These are phyloP conservation scores for Stevia rebaudiana DNA, from an alignment of 140 eudicot species.

Conservation along the genomic window DNA sequence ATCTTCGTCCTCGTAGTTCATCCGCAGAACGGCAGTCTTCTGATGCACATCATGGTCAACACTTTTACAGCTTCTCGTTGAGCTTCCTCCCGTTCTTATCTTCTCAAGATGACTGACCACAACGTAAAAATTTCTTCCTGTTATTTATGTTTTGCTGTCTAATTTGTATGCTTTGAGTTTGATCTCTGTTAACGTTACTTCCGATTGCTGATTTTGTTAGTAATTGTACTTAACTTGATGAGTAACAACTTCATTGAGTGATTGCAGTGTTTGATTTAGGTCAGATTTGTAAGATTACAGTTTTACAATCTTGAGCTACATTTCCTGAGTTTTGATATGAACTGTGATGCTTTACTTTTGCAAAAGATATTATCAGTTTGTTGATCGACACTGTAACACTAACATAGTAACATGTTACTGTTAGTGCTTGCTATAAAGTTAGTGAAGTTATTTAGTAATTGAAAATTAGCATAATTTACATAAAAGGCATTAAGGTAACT, in stretches of 20 bases:
- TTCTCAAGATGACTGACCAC: conserved; percentile 49
- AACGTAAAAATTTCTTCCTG: conserved; percentile 20
- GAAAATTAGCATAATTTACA: background rate
- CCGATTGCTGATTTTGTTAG: background rate
- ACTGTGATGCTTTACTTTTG: background rate
- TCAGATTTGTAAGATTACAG: background rate
- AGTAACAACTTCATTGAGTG: background rate
- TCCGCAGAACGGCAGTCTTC: conserved; percentile 31
- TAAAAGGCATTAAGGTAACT: background rate
- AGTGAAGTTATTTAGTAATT: background rate
- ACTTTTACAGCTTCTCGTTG: conserved; percentile 33
- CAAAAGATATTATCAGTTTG: background rate
- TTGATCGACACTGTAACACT: background rate
- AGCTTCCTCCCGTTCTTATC: conserved; percentile 27
- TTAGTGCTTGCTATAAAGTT: background rate
- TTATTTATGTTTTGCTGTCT: background rate
- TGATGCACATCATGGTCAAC: conserved; percentile 20
- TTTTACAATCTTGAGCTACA: background rate
- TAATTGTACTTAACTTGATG: background rate
- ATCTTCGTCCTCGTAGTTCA: conserved; percentile 18
- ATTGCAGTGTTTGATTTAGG: conserved; percentile 18
- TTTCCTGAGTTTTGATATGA: background rate
- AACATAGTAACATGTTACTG: conserved; percentile 1
- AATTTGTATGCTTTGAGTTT: background rate
- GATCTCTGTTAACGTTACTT: background rate